Base-by-base conservation (phyloP, 305 asterid species). In the Ajuga reptans region DNA sequence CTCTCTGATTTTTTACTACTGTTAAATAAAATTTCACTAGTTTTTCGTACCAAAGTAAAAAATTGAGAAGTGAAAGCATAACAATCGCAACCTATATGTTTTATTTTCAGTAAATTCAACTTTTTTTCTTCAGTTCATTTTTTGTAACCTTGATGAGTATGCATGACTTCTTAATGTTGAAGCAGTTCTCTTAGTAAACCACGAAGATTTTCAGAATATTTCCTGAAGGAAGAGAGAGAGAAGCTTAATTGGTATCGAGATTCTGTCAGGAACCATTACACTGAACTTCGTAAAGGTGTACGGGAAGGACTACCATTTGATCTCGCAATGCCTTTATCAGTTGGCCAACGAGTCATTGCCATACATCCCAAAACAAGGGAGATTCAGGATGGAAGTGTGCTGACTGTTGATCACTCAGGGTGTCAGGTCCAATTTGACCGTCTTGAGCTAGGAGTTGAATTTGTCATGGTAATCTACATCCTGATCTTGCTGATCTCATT, bases 181-280 rank as follows among this genome's bases (percentile, higher is more conserved):
- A 60, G 66, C 95, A 91, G 99, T 79, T 94, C 97, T 72, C 96
- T 91, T 50, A 97, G 99, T 57, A 94, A 86, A 81, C 98, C 99
- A 65, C 86, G 99, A 8, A 80, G 98, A 76, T 91, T 94, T 81
- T 94, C 99, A 53, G 86, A 82, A 80, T 93, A 89, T 63, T 94
- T 94, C 80, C 81, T 89, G 77, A 87, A 77, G 81, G 97, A 94
- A 85, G 99, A 94, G 80, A 94, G 85, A 75, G 90, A 87, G 83
- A 94, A 94, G 87, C 99, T 91, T 77, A 82, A 84, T 64, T 89
- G 82, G 66, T 89, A 89, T 68, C 85, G 96, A 46, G 87, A 86
- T 77, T 89, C 95, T 54, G 99, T 91, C 53, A 86, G 99, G 77
- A 82, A 80, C 64, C 96, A 87, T 77, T 94, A 91, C 72, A 66